Evolutionary conservation across 106 monocot genomes (phyloP).

Genomic region (Ottelia alismoides): DNA sequence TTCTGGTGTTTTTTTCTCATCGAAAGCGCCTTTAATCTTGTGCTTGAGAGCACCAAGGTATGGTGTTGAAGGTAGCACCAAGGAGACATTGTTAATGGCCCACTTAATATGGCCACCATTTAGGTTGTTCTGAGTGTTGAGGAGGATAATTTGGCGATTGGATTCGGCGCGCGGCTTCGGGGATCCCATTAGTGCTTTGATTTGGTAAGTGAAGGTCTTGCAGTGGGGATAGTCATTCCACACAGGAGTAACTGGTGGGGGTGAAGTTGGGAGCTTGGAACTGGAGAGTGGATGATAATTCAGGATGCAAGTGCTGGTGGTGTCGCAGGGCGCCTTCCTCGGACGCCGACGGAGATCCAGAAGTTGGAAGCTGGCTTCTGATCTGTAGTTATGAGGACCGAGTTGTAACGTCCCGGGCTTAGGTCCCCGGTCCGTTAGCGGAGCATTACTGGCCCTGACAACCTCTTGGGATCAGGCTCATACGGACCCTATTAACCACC

Average conservation of each 20-base stretch:
- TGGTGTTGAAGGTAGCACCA: slow-evolving; percentile 57
- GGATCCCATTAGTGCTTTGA: slow-evolving; percentile 20
- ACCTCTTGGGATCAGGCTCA: too few species aligned
- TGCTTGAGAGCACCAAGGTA: slow-evolving; percentile 44
- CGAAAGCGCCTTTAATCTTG: slow-evolving; percentile 22
- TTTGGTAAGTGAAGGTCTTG: slow-evolving; percentile 48
- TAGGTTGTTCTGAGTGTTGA: slow-evolving; percentile 72
- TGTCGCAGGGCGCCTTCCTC: slow-evolving; percentile 49
- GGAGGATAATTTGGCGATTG: slow-evolving; percentile 26
- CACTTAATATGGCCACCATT: slow-evolving; percentile 54
- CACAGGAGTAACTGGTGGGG: slow-evolving; percentile 30
- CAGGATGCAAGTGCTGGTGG: slow-evolving; percentile 46
- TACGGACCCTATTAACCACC: too few species aligned
- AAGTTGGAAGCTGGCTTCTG: slow-evolving; percentile 44
- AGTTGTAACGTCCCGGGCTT: too few species aligned
- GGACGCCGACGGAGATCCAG: slow-evolving; percentile 59
- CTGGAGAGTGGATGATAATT: slow-evolving; percentile 53
- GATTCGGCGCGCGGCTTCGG: slow-evolving; percentile 20
- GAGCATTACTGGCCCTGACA: too few species aligned
- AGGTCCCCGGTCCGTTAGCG: too few species aligned
- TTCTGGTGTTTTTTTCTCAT: slow-evolving; percentile 29
- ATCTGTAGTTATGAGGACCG: slow-evolving; percentile 54
- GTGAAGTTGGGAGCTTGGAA: slow-evolving; percentile 15
- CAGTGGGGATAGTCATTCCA: slow-evolving; percentile 63
- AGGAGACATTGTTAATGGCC: slow-evolving; percentile 78